Evolutionary conservation across 2,329 filamentous ascomycete species (phyloP).

Genomic region (Aureobasidium musti): DNA sequence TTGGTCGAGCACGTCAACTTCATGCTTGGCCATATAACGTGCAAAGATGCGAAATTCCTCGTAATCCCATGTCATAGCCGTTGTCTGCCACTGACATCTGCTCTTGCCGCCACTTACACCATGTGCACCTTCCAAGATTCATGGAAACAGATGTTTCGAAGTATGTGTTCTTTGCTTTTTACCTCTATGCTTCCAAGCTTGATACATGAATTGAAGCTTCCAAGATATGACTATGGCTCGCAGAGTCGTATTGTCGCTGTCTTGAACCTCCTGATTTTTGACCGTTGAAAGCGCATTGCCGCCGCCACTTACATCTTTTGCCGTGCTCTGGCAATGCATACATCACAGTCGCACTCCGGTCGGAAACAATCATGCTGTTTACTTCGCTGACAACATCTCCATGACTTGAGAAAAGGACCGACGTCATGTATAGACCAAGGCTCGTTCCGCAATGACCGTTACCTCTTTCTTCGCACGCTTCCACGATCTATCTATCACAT

Average conservation of each 20-base stretch:
- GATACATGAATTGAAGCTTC: background rate
- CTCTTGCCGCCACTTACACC: background rate
- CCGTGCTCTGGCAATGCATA: background rate
- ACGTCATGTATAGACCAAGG: background rate
- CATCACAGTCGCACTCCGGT: background rate
- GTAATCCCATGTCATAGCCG: background rate
- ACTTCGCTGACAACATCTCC: background rate
- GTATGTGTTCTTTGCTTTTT: background rate
- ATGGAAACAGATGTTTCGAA: background rate
- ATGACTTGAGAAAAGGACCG: background rate
- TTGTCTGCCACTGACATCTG: constrained; percentile 3
- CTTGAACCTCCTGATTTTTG: background rate
- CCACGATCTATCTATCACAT: background rate
- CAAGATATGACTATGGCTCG: background rate
- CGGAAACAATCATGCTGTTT: background rate
- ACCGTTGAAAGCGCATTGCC: constrained; percentile 1
- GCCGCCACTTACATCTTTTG: constrained; percentile 1
- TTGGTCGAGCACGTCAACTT: background rate
- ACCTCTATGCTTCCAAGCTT: background rate
- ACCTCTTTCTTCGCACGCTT: background rate
- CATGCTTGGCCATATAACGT: background rate
- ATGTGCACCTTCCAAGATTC: background rate
- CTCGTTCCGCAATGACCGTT: background rate
- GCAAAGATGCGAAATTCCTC: too few relatives aligned
- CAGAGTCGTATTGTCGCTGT: too few relatives aligned